phyloP scores from a whole-genome alignment of 306 rosid species.

The Fragaria nilgerrensis region DNA sequence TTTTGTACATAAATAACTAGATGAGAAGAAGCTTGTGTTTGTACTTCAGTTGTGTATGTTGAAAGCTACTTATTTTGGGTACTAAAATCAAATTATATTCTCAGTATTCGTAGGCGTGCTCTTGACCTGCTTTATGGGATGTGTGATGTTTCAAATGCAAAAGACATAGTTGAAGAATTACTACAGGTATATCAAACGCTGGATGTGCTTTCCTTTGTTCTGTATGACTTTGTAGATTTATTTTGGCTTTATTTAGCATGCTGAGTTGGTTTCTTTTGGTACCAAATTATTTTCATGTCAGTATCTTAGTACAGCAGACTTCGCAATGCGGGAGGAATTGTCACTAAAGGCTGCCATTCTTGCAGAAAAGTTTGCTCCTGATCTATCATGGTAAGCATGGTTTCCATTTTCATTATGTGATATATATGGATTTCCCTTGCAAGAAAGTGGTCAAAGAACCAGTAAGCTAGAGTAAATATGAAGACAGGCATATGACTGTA shows the following conservation, averaged over 20 bases:
- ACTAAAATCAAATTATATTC: slow-evolving; percentile 22
- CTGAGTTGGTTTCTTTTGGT: slow-evolving; percentile 24
- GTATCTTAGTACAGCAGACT: slow-evolving; percentile 99
- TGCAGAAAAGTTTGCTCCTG: slow-evolving; percentile 99
- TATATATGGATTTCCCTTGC: neutral
- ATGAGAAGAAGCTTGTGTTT: neutral
- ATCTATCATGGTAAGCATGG: slow-evolving; percentile 79
- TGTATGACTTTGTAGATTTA: neutral
- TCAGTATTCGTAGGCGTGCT: slow-evolving; percentile 98
- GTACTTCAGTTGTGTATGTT: neutral
- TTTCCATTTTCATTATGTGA: neutral
- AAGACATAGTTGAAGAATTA: slow-evolving; percentile 97
- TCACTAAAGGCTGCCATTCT: slow-evolving; percentile 99
- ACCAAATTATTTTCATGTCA: slow-evolving; percentile 41
- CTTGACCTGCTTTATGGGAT: slow-evolving; percentile 98
- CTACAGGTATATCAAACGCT: slow-evolving; percentile 62
- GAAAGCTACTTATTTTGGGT: slow-evolving; percentile 7
- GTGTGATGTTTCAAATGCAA: slow-evolving; percentile 99
- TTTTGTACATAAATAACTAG: neutral
- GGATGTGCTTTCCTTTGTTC: slow-evolving; percentile 1
- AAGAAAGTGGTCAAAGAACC: neutral
- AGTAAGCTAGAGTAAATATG: neutral
- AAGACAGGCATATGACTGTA: neutral
- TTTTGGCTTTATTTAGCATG: neutral
- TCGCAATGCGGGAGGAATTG: slow-evolving; percentile 97